Evolutionary conservation across 2,329 filamentous ascomycete genomes (phyloP).

Genomic region (Tolypocladium pustulatum): DNA sequence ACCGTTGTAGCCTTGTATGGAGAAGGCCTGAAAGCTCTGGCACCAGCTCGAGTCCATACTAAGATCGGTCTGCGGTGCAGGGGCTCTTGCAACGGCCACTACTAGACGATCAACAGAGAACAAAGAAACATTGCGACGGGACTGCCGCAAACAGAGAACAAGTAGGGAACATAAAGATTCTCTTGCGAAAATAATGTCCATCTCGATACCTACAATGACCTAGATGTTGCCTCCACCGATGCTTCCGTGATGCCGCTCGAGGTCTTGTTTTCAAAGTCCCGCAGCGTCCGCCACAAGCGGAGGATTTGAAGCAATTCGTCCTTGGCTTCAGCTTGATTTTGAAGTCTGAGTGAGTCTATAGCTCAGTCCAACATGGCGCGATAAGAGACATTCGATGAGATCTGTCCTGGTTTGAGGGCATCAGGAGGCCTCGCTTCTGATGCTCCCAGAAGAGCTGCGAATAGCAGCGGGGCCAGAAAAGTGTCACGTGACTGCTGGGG

Average conservation of each 20-base stretch:
- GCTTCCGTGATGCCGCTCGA: neutral
- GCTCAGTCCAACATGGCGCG: too few relatives aligned
- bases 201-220: neutral
- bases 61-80: neutral
- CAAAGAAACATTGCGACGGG: neutral
- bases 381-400: too few relatives aligned
- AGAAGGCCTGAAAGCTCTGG: neutral
- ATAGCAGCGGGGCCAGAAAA: neutral
- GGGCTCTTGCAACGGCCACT: neutral
- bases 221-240: neutral
- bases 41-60: neutral
- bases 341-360: too few relatives aligned
- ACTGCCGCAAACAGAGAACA: neutral
- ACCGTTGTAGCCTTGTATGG: neutral
- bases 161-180: neutral
- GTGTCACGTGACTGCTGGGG: neutral
- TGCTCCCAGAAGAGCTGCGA: too few relatives aligned
- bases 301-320: too few relatives aligned
- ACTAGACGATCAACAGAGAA: neutral
- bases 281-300: neutral
- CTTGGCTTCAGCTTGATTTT: too few relatives aligned
- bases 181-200: neutral
- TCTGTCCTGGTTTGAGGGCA: too few relatives aligned
- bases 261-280: neutral
- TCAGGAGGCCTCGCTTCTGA: too few relatives aligned